phyloP scores from a whole-genome alignment of 345 rosid species.

The Populus deltoides region DNA sequence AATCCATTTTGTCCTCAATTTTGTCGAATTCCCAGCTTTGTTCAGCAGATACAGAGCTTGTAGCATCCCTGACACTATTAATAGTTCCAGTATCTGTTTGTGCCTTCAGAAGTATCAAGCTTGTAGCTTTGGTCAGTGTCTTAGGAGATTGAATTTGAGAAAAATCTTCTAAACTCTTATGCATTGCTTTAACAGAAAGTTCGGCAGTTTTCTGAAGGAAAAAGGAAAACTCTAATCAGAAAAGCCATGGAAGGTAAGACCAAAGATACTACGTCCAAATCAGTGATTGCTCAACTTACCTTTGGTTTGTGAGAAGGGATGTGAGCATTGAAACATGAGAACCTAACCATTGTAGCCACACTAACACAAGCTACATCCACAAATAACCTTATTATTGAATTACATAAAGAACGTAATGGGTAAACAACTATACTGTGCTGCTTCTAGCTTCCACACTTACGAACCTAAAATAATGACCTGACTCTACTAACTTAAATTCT shows the following conservation, averaged over 20 bases:
- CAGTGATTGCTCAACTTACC: conserved; percentile 40
- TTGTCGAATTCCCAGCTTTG: conserved; percentile 59
- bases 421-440: conserved; percentile 15
- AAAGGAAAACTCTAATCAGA: conserved; percentile 16
- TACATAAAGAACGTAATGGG: conserved; percentile 11
- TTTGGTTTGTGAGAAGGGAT: conserved; percentile 50
- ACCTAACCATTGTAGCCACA: conserved; percentile 64
- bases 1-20: conserved; percentile 28
- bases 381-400: conserved; percentile 8
- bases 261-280: conserved; percentile 14
- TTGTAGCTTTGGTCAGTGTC: conserved; percentile 18
- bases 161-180: too few relatives aligned
- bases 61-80: conserved; percentile 22
- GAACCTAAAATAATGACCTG: conserved; percentile 17
- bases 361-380: conserved; percentile 38
- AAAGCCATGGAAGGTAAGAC: not conserved
- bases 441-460: conserved; percentile 25
- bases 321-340: conserved; percentile 79
- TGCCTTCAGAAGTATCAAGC: conserved; percentile 28
- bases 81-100: conserved; percentile 26
- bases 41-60: conserved; percentile 29
- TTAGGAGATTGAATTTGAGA: too few relatives aligned
- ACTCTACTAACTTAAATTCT: conserved; percentile 9
- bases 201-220: conserved; percentile 37
- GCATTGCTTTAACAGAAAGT: not conserved